Conservation (phyloP, 768 basidiomycete genomes). For the Boletellus sp. region DNA sequence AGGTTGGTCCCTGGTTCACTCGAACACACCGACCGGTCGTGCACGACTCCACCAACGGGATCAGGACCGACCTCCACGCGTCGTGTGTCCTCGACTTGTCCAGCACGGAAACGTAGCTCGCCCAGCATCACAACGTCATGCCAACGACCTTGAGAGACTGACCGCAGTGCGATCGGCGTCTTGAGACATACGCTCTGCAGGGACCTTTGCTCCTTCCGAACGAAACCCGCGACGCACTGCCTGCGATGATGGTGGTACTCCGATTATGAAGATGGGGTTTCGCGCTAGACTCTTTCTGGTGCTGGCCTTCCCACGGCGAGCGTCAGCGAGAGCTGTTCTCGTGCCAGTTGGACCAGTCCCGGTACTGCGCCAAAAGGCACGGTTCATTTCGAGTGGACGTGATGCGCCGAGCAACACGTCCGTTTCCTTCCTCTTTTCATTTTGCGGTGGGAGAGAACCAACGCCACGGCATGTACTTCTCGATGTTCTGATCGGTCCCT, state of each 20-base stretch:
- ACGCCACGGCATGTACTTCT: neutral
- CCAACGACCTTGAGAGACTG: neutral
- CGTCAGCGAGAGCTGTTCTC: too few relatives aligned
- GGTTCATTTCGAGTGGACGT: neutral
- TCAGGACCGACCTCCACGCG: constrained; percentile 4
- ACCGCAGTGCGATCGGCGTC: neutral
- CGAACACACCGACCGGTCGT: neutral
- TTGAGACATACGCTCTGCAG: neutral
- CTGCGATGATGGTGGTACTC: neutral
- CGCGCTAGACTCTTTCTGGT: neutral
- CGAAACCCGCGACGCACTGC: too few relatives aligned
- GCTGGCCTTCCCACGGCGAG: neutral
- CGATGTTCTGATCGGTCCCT: neutral
- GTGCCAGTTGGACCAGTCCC: too few relatives aligned
- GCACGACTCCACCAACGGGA: constrained; percentile 1
- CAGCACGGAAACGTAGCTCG: neutral
- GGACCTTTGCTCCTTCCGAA: neutral
- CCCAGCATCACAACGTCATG: neutral
- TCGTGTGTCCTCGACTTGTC: neutral
- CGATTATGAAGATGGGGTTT: neutral
- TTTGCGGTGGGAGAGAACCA: neutral
- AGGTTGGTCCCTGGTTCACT: too few relatives aligned
- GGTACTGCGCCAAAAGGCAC: neutral
- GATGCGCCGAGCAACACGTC: neutral
- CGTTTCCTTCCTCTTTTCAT: neutral